Conservation (phyloP, 2,329 filamentous ascomycete species). For the Talaromyces verruculosus region DNA sequence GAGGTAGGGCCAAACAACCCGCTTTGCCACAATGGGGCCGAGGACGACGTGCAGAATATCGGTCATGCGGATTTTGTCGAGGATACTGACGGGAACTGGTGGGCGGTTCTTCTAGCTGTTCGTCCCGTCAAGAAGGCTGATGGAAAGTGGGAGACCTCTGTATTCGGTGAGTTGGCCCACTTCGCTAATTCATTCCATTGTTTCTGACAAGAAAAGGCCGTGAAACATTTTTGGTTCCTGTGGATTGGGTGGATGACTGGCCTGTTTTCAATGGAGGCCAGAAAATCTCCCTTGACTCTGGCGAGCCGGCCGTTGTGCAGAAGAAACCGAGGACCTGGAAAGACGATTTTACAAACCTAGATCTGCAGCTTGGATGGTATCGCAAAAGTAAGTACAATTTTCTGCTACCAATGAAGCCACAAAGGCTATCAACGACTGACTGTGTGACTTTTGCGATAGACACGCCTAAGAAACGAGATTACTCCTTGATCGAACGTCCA, state of each 20-base stretch:
- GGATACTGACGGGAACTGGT: constrained; percentile 49
- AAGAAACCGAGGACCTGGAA: not conserved
- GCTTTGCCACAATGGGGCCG: constrained; percentile 33
- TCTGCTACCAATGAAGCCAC: not conserved
- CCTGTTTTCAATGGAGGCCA: constrained; percentile 34
- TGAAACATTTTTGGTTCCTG: constrained; percentile 53
- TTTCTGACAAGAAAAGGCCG: constrained; percentile 36
- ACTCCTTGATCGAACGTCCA: constrained; percentile 40
- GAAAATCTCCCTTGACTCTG: constrained; percentile 41
- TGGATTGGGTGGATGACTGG: constrained; percentile 54
- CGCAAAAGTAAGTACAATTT: constrained; percentile 40
- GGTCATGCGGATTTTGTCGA: constrained; percentile 54
- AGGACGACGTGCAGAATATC: constrained; percentile 49
- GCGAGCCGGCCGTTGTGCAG: constrained; percentile 28
- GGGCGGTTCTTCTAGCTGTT: constrained; percentile 50
- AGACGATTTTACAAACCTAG: constrained; percentile 35
- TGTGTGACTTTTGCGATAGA: constrained; percentile 33
- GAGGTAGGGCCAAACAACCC: constrained; percentile 38
- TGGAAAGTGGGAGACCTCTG: constrained; percentile 38
- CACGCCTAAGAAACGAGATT: constrained; percentile 50
- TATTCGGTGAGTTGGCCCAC: constrained; percentile 39
- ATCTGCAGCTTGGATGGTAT: constrained; percentile 38
- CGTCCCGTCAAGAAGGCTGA: constrained; percentile 33
- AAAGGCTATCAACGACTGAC: not conserved
- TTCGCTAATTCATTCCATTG: not conserved